Conservation (phyloP, 2,329 filamentous ascomycete species). For the Sporothrix globosa region DNA sequence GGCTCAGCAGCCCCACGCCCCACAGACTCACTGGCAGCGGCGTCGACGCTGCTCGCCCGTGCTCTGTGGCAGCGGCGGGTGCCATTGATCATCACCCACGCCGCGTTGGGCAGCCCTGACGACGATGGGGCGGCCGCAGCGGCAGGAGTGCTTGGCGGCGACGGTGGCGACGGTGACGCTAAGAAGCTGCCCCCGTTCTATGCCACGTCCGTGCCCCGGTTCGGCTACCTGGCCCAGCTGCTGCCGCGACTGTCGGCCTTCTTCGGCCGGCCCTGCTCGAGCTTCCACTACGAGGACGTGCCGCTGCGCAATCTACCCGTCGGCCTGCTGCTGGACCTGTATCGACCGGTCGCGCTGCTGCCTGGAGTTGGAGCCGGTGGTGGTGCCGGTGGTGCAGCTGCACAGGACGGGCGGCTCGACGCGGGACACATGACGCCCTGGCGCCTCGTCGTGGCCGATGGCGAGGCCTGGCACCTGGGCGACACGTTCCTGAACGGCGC, state of each 20-base stretch:
- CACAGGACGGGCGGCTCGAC: neutral
- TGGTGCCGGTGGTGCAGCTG: no score
- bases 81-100: conserved; percentile 59
- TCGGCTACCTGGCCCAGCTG: conserved; percentile 62
- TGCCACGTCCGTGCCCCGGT: conserved; percentile 59
- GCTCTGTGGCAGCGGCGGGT: conserved; percentile 59
- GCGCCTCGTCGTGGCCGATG: conserved; percentile 58
- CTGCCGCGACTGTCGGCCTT: conserved; percentile 59
- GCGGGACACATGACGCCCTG: conserved; percentile 50
- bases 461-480: conserved; percentile 61
- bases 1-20: neutral
- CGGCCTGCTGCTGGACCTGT: conserved; percentile 60
- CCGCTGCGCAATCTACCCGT: conserved; percentile 58
- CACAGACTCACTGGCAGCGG: neutral
- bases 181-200: conserved; percentile 42
- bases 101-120: conserved; percentile 38
- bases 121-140: neutral
- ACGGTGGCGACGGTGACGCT: neutral
- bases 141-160: neutral
- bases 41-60: conserved; percentile 44
- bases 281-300: conserved; percentile 61
- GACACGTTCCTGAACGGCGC: conserved; percentile 67
- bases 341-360: conserved; percentile 48
- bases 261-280: conserved; percentile 58
- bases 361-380: neutral